Conservation (phyloP, 495 filamentous ascomycete species). For the Xylaria intraflava region DNA sequence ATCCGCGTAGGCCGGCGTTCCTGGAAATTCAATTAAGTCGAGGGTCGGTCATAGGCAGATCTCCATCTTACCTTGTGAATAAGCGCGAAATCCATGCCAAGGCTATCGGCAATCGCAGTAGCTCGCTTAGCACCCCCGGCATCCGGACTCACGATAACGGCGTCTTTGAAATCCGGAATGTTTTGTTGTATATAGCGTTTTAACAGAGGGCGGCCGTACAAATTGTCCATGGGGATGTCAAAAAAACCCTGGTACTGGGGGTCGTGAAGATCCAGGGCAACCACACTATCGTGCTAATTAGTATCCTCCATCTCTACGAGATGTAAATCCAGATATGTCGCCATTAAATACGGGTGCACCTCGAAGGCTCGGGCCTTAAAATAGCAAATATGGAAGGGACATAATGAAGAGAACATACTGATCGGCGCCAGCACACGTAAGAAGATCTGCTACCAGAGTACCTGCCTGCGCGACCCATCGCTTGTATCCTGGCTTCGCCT, state of each 20-base stretch:
- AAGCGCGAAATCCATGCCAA: constrained; percentile 88
- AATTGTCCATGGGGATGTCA: constrained; percentile 95
- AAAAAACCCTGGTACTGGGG: constrained; percentile 99
- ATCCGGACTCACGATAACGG: constrained; percentile 92
- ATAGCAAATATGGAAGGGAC: constrained; percentile 1
- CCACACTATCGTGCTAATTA: constrained; percentile 43
- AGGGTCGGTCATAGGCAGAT: constrained; percentile 24
- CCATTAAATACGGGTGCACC: background rate
- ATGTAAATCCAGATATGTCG: background rate
- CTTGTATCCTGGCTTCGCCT: constrained; percentile 86
- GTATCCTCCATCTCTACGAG: constrained; percentile 8
- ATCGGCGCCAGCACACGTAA: constrained; percentile 94
- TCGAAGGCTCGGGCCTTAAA: background rate
- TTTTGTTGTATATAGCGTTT: constrained; percentile 84
- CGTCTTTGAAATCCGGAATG: constrained; percentile 79
- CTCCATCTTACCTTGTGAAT: constrained; percentile 82
- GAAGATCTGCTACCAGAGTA: constrained; percentile 85
- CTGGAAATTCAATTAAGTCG: constrained; percentile 45
- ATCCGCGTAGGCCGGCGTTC: constrained; percentile 95
- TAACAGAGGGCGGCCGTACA: constrained; percentile 81
- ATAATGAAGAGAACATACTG: constrained; percentile 46
- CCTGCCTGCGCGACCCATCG: constrained; percentile 98
- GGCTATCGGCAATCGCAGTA: constrained; percentile 89
- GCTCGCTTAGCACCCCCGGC: constrained; percentile 95
- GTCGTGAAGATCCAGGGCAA: constrained; percentile 96